These are phyloP conservation scores for Fagopyrum esculentum DNA, from an alignment of 148 eudicot species.

Conservation along the genomic window DNA sequence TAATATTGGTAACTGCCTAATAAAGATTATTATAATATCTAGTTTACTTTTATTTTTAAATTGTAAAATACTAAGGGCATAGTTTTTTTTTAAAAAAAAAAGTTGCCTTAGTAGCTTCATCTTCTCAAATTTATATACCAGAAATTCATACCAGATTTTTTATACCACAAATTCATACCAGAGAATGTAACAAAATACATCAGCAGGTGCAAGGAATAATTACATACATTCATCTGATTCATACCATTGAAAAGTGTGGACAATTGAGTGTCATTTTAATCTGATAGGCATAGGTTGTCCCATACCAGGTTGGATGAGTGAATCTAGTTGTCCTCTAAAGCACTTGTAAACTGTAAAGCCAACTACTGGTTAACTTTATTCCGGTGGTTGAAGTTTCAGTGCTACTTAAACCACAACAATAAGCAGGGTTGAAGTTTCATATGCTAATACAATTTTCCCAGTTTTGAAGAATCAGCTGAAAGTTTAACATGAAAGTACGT, in stretches of 20 bases:
- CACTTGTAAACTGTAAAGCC: neutral
- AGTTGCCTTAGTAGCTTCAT: no score
- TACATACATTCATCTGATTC: no score
- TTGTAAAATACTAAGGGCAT: no score
- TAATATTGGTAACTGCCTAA: no score
- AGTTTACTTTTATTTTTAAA: no score
- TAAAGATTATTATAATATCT: no score
- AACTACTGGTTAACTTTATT: constrained; percentile 1
- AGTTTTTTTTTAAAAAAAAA: no score
- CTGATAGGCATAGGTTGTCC: neutral
- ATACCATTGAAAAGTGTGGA: neutral
- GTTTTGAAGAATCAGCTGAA: neutral
- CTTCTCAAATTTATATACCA: no score
- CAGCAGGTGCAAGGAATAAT: no score
- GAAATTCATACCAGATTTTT: no score
- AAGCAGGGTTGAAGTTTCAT: neutral
- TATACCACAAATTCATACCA: no score
- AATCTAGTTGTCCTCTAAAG: neutral
- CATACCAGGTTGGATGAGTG: constrained; percentile 8
- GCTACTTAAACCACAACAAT: neutral
- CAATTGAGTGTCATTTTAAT: neutral
- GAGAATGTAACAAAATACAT: no score
- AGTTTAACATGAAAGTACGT: neutral
- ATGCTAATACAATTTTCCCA: neutral
- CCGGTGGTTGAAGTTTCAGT: neutral